Evolutionary conservation across 2,329 filamentous ascomycete species (phyloP).

Genomic region (Fusarium bulbicola): DNA sequence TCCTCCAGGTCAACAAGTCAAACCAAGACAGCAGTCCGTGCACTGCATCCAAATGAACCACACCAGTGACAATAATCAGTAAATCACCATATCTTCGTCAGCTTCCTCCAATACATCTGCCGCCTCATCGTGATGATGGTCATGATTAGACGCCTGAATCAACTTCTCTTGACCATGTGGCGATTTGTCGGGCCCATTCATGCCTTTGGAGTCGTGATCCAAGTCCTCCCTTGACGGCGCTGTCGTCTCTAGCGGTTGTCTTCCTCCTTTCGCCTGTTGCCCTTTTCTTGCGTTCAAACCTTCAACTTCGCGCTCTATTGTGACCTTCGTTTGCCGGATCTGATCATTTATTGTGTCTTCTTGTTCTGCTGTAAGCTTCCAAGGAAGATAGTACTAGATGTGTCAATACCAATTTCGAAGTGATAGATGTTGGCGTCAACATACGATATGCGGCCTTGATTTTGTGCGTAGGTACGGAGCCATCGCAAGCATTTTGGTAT

Average conservation of each 20-base stretch:
- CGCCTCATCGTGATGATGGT: slow-evolving; percentile 69
- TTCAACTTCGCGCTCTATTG: slow-evolving; percentile 70
- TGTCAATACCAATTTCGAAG: slow-evolving; percentile 8
- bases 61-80: slow-evolving; percentile 60
- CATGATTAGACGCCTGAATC: slow-evolving; percentile 14
- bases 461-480: slow-evolving; percentile 80
- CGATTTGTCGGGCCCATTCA: slow-evolving; percentile 7
- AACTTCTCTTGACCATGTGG: slow-evolving; percentile 19
- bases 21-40: background rate
- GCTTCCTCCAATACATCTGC: slow-evolving; percentile 84
- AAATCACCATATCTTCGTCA: slow-evolving; percentile 91
- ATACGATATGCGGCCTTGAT: slow-evolving; percentile 76
- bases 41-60: background rate
- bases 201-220: slow-evolving; percentile 5
- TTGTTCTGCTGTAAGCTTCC: slow-evolving; percentile 75
- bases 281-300: slow-evolving; percentile 66
- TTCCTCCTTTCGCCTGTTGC: slow-evolving; percentile 43
- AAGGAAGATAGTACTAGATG: slow-evolving; percentile 85
- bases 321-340: slow-evolving; percentile 69
- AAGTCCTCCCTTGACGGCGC: slow-evolving; percentile 15
- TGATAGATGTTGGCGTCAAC: slow-evolving; percentile 45
- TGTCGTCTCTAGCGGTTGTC: slow-evolving; percentile 19
- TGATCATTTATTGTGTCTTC: slow-evolving; percentile 77
- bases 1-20: background rate
- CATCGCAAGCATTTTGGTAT: slow-evolving; percentile 74